Evolutionary conservation across 805 yeast genomes (phyloP).

Genomic region (Wickerhamomyces xylosicus): DNA sequence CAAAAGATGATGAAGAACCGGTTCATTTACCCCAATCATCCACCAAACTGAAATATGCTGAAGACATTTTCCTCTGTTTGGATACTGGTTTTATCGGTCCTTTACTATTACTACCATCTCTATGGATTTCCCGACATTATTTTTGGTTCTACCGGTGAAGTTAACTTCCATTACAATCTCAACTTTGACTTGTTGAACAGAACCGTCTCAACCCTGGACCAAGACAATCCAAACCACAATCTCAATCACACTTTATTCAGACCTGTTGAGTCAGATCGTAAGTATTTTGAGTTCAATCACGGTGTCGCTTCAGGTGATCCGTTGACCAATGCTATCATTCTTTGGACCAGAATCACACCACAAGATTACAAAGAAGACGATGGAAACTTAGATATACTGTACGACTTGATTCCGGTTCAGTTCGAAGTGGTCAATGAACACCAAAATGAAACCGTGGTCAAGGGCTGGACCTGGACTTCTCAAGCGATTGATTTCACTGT

Average conservation of each 20-base stretch:
- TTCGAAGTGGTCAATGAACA: not conserved
- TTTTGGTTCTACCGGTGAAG: not conserved
- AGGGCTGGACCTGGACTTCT: constrained; percentile 4
- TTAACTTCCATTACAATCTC: constrained; percentile 1
- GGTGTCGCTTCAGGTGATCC: constrained; percentile 20
- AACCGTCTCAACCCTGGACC: constrained; percentile 2
- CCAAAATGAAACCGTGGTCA: not conserved
- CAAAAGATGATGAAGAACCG: too few relatives aligned
- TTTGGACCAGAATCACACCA: constrained; percentile 19
- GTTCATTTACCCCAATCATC: too few relatives aligned
- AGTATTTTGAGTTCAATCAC: constrained; percentile 6
- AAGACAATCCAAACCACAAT: constrained; percentile 3
- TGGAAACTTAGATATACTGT: too few relatives aligned
- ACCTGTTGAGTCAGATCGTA: not conserved
- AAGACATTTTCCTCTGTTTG: too few relatives aligned
- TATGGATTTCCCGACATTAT: too few relatives aligned
- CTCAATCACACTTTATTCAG: not conserved
- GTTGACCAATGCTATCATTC: constrained; percentile 9
- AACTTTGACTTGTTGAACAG: constrained; percentile 6
- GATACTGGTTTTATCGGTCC: too few relatives aligned
- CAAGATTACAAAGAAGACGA: too few relatives aligned
- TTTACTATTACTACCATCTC: too few relatives aligned
- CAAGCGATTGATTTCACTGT: constrained; percentile 13
- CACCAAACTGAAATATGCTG: too few relatives aligned
- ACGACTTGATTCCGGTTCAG: not conserved